These are phyloP conservation scores for Sugiyamaella castrensis DNA, from an alignment of 1,139 yeast genomes.

Conservation along the genomic window DNA sequence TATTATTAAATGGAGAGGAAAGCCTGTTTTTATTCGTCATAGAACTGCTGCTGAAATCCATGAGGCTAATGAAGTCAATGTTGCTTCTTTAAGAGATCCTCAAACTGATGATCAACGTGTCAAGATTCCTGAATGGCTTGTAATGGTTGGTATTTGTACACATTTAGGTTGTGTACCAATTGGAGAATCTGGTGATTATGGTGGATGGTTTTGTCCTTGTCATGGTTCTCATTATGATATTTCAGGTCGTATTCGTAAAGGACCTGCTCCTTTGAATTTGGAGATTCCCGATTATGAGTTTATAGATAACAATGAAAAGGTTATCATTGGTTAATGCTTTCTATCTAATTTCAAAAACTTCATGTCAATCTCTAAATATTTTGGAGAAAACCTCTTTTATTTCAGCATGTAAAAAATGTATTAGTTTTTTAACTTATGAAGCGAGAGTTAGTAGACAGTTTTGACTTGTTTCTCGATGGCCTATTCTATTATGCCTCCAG, in stretches of 20 bases:
- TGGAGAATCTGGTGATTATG: conserved; percentile 99
- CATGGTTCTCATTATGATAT: conserved; percentile 99
- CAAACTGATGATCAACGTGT: conserved; percentile 92
- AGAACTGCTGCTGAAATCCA: conserved; percentile 91
- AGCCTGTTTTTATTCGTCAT: conserved; percentile 99
- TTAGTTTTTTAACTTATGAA: too few species aligned
- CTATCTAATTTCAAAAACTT: too few species aligned
- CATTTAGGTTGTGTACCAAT: conserved; percentile 99
- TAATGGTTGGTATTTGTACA: conserved; percentile 99
- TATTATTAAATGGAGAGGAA: conserved; percentile 99
- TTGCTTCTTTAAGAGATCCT: conserved; percentile 84
- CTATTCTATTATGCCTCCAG: too few species aligned
- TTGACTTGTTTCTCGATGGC: too few species aligned
- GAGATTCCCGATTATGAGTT: conserved; percentile 93
- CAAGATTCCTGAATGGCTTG: conserved; percentile 95
- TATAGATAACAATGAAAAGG: conserved; percentile 69
- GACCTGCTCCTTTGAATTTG: conserved; percentile 99
- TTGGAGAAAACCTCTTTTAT: too few species aligned
- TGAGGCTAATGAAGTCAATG: conserved; percentile 84
- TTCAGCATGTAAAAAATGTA: too few species aligned
- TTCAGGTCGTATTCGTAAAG: conserved; percentile 99
- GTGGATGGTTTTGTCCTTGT: conserved; percentile 99
- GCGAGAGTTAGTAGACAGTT: too few species aligned
- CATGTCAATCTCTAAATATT: too few species aligned
- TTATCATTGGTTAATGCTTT: conserved; percentile 65